Evolutionary conservation across 495 filamentous ascomycete species (phyloP), one percentile per base, ranked within the genome.

Genomic region (Podospora bellae-mahoneyi): DNA sequence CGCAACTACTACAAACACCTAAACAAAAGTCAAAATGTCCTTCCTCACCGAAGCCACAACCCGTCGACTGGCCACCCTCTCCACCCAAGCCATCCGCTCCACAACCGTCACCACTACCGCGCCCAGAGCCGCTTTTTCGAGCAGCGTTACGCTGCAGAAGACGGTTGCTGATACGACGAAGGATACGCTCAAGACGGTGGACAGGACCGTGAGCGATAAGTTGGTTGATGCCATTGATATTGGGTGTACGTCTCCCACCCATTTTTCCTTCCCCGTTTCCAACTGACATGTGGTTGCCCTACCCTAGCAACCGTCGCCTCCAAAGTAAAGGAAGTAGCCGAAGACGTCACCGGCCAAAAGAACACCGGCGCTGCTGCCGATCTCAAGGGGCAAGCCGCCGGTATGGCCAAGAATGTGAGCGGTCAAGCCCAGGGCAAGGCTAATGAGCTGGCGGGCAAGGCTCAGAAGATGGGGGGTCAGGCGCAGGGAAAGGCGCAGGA

Each of bases 151-250:
- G 3, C 67, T 75, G 20, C 81, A 74, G 56, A 86, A 85, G 74
- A 71, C 77, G 3, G 77, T 79, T 6, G 73, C 79, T 62, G 82
- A 86, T 54, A 53, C 78, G 6, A 82, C 82, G 62, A 87, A 84
- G 74, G 84, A 86, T 64, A 78, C 77, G 15, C 73, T 84, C 71
- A 83, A 86, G 78, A 67, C 64, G 0, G 83, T 84, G 19, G 83
- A 87, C 73, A 78, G 83, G 57, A 78, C 79, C 66, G 82, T 87
- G 23, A 77, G 78, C 19, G 82, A 86, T 69, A 87, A 86, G 79
- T 64, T 86, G 2, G 84, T 87, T 39, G 84, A 84, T 64, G 84
- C 84, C 16, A 87, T 87, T 73, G 79, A 86, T 67, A 75, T 78
- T 66, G 79, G 80, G 55, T 67, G 85, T 87, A 77, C 58, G 83